These are phyloP conservation scores for Ajuga reptans DNA, from an alignment of 305 asterid genomes.

Conservation along the genomic window DNA sequence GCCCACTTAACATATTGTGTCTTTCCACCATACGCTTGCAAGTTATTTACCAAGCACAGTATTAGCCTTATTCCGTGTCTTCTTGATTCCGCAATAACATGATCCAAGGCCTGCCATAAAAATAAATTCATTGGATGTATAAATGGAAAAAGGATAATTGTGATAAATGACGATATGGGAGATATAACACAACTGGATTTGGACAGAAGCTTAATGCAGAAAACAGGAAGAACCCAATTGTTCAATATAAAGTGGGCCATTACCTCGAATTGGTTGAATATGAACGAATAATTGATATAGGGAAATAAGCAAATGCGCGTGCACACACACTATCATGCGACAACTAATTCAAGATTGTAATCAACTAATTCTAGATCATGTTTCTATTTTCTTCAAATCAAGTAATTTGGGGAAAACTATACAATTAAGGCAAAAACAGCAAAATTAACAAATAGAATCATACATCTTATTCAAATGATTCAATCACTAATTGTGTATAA, in stretches of 20 bases:
- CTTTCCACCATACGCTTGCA: conserved; percentile 96
- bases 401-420: not conserved
- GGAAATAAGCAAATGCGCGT: not conserved
- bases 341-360: conserved; percentile 4
- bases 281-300: conserved; percentile 4
- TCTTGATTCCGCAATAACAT: conserved; percentile 86
- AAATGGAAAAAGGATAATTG: conserved; percentile 5
- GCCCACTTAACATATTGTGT: conserved; percentile 98
- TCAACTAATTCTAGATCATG: not conserved
- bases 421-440: not conserved
- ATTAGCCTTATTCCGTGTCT: conserved; percentile 63
- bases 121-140: conserved; percentile 1
- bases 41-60: conserved; percentile 78
- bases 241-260: conserved; percentile 14
- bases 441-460: not conserved
- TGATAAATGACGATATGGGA: not conserved
- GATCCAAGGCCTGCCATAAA: conserved; percentile 68
- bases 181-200: not conserved
- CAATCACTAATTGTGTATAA: not conserved
- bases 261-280: conserved; percentile 18
- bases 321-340: not conserved
- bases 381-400: not conserved
- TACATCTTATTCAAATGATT: not conserved
- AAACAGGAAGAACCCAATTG: conserved; percentile 4
- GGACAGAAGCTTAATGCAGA: not conserved